Evolutionary conservation across 139 green algal genomes (phyloP), one percentile per base, ranked within the genome.

Genomic region (Yamagishiella unicocca): DNA sequence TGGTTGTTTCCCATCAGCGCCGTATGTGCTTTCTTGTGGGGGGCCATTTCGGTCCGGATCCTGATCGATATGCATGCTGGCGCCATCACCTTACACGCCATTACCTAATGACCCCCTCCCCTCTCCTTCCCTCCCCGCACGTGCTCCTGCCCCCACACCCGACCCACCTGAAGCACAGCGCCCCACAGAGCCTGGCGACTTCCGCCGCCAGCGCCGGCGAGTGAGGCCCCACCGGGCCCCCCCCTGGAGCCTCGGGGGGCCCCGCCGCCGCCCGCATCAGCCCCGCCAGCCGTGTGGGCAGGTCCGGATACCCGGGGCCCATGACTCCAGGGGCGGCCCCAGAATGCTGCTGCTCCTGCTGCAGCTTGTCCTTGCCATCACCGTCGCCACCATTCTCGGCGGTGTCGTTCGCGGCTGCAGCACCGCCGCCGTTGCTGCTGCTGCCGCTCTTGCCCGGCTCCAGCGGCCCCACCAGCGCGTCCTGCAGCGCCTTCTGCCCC

Each of bases 111-210:
- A n/a, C n/a, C n/a, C n/a, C n/a, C n/a, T n/a, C n/a, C n/a, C n/a
- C n/a, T n/a, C n/a, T n/a, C n/a, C n/a, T n/a, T n/a, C n/a, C n/a
- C n/a, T n/a, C n/a, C n/a, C n/a, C n/a, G n/a, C n/a, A n/a, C n/a
- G n/a, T n/a, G n/a, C n/a, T n/a, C n/a, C n/a, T n/a, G n/a, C n/a
- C n/a, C n/a, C n/a, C n/a, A n/a, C n/a, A n/a, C n/a, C n/a, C n/a
- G n/a, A n/a, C 67, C 12, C 67, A 75, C 74, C 74, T 82, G 74
- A 71, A 83, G 54, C 75, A 54, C 14, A 71, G 53, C 35, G 33
- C 33, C 7, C 75, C 75, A 21, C 75, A 71, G 53, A 83, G 53
- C 33, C 75, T 53, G 7, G 33, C 33, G 53, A 71, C 53, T 37
- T 71, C 75, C 75, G 53, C 53, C 25, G 75, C 75, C 75, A 71